phyloP scores from a whole-genome alignment of 129 eudicot species.

The Ambrosia trifida region DNA sequence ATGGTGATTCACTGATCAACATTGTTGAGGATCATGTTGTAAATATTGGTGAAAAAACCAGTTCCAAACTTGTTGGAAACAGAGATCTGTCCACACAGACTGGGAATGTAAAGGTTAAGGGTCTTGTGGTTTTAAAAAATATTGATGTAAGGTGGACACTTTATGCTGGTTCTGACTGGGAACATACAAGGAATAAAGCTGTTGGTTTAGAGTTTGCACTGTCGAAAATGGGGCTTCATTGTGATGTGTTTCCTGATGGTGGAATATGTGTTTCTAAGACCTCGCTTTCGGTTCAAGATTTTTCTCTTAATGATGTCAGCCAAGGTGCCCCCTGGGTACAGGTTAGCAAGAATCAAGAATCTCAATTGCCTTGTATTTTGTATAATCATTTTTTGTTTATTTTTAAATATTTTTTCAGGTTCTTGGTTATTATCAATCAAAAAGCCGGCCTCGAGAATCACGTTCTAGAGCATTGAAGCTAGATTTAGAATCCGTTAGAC shows the following conservation, averaged over 20 bases:
- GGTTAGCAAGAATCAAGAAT: constrained; percentile 40
- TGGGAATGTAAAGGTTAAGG: constrained; percentile 50
- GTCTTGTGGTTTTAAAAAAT: constrained; percentile 62
- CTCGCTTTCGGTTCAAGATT: constrained; percentile 59
- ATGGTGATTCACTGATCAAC: constrained; percentile 45
- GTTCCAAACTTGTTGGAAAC: constrained; percentile 25
- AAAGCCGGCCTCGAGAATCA: constrained; percentile 71
- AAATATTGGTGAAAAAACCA: constrained; percentile 27
- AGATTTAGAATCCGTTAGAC: constrained; percentile 81
- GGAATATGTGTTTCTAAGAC: constrained; percentile 57
- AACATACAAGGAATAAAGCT: constrained; percentile 54
- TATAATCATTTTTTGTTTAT: constrained; percentile 11
- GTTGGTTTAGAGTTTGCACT: constrained; percentile 61
- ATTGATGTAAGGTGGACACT: constrained; percentile 70
- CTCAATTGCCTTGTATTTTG: background rate
- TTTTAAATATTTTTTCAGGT: constrained; percentile 37
- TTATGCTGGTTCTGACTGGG: constrained; percentile 84
- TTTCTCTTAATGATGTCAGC: constrained; percentile 72
- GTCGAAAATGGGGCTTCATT: constrained; percentile 48
- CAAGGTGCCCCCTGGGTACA: constrained; percentile 80
- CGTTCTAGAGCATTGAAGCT: constrained; percentile 76
- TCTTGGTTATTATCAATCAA: constrained; percentile 79
- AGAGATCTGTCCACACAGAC: constrained; percentile 28
- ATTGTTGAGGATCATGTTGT: constrained; percentile 72
- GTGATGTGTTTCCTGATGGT: constrained; percentile 64